Conservation (phyloP, 1,284 basidiomycete genomes). For the Cutaneotrichosporon sp. region DNA sequence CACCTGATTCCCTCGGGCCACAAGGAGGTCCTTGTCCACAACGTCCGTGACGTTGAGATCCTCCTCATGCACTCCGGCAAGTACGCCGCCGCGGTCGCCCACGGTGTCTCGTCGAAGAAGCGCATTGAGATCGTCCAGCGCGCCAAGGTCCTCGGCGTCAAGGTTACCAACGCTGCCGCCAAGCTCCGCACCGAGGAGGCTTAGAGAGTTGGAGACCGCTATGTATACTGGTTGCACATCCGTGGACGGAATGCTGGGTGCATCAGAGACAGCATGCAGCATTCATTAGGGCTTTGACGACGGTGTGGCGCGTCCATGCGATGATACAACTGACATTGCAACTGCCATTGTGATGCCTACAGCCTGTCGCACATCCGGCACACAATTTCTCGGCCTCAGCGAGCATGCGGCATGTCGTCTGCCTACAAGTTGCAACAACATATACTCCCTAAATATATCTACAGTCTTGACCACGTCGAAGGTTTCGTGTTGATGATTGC, state of each 20-base stretch:
- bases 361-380: too few relatives aligned
- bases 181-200: constrained; percentile 94
- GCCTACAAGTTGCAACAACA: neutral
- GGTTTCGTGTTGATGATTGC: constrained; percentile 1
- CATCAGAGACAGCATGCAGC: neutral
- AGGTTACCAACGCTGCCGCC: constrained; percentile 91
- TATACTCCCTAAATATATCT: neutral
- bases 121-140: constrained; percentile 84
- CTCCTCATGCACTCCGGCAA: constrained; percentile 97
- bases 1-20: constrained; percentile 90
- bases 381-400: too few relatives aligned
- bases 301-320: neutral
- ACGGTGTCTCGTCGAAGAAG: constrained; percentile 96
- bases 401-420: too few relatives aligned
- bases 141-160: constrained; percentile 81
- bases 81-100: constrained; percentile 94
- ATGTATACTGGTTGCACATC: constrained; percentile 23
- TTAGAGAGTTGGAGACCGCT: constrained; percentile 21
- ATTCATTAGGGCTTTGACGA: neutral
- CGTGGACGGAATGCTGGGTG: constrained; percentile 4
- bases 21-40: constrained; percentile 90
- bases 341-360: too few relatives aligned
- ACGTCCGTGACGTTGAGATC: constrained; percentile 84
- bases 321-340: too few relatives aligned
- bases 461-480: constrained; percentile 1